Base-by-base conservation (phyloP, 2,329 filamentous ascomycete species). In the Ilyonectria mors-panacis region DNA sequence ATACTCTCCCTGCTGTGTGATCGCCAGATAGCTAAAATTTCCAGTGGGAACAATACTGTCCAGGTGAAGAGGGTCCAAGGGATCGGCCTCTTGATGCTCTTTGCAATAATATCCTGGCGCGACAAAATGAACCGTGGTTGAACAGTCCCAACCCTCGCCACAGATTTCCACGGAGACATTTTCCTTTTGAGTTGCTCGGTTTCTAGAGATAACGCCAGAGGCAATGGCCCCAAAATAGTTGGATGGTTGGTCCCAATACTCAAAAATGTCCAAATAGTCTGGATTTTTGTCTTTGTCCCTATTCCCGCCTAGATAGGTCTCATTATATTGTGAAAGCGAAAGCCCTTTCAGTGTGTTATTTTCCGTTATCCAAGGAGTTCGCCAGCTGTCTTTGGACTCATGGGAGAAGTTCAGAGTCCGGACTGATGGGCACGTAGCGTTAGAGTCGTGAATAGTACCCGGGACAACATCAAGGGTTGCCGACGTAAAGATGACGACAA, bases 361-460 rank as follows among this genome's bases (percentile, higher is more conserved):
- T 8, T 8, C 2, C 15, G 15, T 8, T 6, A 42, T 42, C 26
- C 26, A 26, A 26, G 26, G 26, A 26, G 26, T 26, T 26, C 26
- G 15, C 15, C n/a, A 42, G 39, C 39, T 42, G 37, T 59, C 44
- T n/a, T 70, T 69, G 12, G 42, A 42, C 19, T 65, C 66, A 15
- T 75, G 70, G 8, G 64, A 62, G 0, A 75, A 75, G 56, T 75
- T 75, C 1, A 75, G 55, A 3, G 73, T 75, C 26, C 73, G 65
- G 13, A 75, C 33, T 0, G 70, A 72, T 0, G 65, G 69, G 8
- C 70, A 75, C 19, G 44, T 23, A 0, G 63, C 61, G 13, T 67
- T 33, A 26, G 5, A 6, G 17, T 71, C 56, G 0, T 51, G 17
- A 6, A n/a, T 66, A 0, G 66, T 48, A 0, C 68, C 64, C 1